Evolutionary conservation across 1,284 basidiomycete species (phyloP), one percentile per base, ranked within the genome.

Genomic region (Hemileia vastatrix): DNA sequence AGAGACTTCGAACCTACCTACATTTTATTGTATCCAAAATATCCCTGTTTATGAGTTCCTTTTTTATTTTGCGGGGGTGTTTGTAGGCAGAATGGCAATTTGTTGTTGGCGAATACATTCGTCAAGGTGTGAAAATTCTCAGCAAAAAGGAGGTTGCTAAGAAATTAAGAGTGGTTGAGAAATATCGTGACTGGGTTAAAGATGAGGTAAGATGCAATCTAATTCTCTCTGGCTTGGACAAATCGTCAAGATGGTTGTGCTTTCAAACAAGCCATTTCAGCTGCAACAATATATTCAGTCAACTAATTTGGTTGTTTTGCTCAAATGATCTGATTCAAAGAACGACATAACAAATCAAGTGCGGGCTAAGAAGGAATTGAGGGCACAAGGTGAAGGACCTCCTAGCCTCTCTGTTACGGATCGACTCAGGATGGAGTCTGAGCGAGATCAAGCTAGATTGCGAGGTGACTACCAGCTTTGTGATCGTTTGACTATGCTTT

Each of bases 171-270:
- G 31, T 32, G 18, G 45, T 61, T 15, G 50, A 45, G 13, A 61
- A 61, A 27, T 54, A 61, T 15, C 58, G 36, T 19, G 58, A 61
- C 44, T 61, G 58, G 58, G 58, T 61, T 6, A 61, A 61, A 48
- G 58, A 61, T 18, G 58, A 61, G 51, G 58, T 61, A 24, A 32
- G 54, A 45, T 56, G 24, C 24, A 31, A 27, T n/a, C n/a, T n/a
- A n/a, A n/a, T n/a, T n/a, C n/a, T n/a, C n/a, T n/a, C n/a, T n/a
- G n/a, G n/a, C 19, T 8, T 23, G 31, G 24, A 51, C 3, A 15
- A 24, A n/a, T 51, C 24, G 9, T 19, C 31, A 5, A 24, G 21
- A 4, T 11, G 13, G n/a, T 15, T 27, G 18, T 6, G 21, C 1
- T 51, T 3, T 27, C 13, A 6, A 51, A 4, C 15, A 13, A 6